phyloP scores from a whole-genome alignment of 371 early-diverging fungal species.

The Haplosporangium sp. region DNA sequence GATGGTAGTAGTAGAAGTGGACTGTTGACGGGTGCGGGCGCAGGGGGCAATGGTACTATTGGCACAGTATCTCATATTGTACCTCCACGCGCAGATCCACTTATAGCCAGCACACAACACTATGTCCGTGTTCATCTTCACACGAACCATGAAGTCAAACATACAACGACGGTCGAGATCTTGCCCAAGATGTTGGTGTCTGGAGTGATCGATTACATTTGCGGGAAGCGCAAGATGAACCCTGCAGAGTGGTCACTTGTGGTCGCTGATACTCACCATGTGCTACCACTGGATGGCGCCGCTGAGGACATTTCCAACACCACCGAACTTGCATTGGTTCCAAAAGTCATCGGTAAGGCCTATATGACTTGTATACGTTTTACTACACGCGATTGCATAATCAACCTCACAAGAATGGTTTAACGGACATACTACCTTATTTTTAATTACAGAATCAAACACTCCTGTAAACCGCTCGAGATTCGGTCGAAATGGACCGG shows the following conservation, averaged over 20 bases:
- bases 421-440: no score
- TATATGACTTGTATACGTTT: no score
- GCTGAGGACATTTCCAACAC: constrained; percentile 74
- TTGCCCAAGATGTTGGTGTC: constrained; percentile 79
- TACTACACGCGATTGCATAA: no score
- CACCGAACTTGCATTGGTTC: constrained; percentile 81
- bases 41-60: constrained; percentile 5
- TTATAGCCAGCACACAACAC: constrained; percentile 57
- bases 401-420: no score
- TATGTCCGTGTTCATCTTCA: constrained; percentile 71
- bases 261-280: constrained; percentile 79
- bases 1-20: constrained; percentile 9
- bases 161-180: constrained; percentile 90
- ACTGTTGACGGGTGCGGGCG: neutral
- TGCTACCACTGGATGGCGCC: constrained; percentile 80
- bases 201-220: constrained; percentile 87
- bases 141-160: constrained; percentile 71
- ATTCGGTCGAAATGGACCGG: constrained; percentile 16
- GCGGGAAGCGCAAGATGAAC: constrained; percentile 86
- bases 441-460: constrained; percentile 5
- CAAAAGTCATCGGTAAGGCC: constrained; percentile 73
- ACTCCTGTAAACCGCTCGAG: constrained; percentile 18
- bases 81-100: constrained; percentile 16
- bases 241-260: constrained; percentile 85
- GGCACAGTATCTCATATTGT: constrained; percentile 2